Evolutionary conservation across 305 asterid species (phyloP), one percentile per base, ranked within the genome.

Genomic region (Fraxinus platypoda): DNA sequence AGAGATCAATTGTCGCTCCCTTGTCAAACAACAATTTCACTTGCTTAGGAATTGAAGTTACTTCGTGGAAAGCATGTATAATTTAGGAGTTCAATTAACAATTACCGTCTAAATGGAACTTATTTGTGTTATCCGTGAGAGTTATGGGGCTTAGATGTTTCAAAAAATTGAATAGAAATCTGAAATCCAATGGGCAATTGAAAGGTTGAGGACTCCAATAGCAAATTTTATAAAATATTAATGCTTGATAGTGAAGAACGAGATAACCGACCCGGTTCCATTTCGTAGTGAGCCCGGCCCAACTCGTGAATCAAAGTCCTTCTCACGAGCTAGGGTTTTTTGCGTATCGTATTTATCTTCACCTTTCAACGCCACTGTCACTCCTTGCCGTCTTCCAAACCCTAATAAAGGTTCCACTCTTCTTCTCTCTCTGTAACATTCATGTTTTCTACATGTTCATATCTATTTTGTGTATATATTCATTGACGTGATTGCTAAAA

Each of bases 381-480:
- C 30, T 73, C 76, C 43, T 73, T 38, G 76, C 76, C 28, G 76
- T 73, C 76, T 73, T 71, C 43, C 52, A 34, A 34, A 34, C 46
- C 49, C 76, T 2, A 73, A n/a, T n/a, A 8, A 3, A 73, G 76
- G 76, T 73, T 73, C 26, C 33, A 35, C 31, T 71, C 49, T 73
- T 73, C 30, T 34, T 0, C 13, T 7, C 46, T 72, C 17, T 34
- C 76, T 34, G 28, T 72, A 21, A 17, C 76, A 4, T 30, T 71
- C 0, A 3, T 73, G 28, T 34, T 43, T 19, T 34, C 15, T 34
- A 35, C 28, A 3, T 33, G 52, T 15, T 33, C 46, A 72, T 72
- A 6, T 17, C 30, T n/a, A 17, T 72, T 34, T 34, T 34, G 25
- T 72, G 15, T 34, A n/a, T 72, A n/a, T 72, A n/a, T 15, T 73